Conservation (phyloP, 1,284 basidiomycete species). For the Cryptococcus sp. region DNA sequence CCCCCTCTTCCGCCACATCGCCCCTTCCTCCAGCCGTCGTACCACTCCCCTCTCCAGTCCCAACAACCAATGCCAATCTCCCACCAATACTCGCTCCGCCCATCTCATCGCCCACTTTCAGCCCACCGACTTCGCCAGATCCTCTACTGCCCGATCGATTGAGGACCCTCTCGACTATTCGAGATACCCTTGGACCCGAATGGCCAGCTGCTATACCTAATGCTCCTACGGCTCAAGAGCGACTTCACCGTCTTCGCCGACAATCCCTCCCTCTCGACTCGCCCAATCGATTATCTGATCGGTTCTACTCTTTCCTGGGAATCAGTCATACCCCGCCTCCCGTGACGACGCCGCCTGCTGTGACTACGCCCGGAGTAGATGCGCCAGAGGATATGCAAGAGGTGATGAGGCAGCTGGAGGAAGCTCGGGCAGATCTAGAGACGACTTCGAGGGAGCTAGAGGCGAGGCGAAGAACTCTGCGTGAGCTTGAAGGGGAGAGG, state of each 20-base stretch:
- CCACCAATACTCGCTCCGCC: neutral
- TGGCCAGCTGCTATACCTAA: slow-evolving; percentile 13
- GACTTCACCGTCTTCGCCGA: slow-evolving; percentile 15
- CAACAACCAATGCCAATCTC: too few species aligned
- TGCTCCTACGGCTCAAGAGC: slow-evolving; percentile 9
- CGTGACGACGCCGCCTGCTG: neutral
- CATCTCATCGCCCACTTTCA: neutral
- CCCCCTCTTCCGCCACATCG: too few species aligned
- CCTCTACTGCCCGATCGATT: slow-evolving; percentile 18
- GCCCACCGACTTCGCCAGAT: neutral
- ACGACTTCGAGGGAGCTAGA: slow-evolving; percentile 12
- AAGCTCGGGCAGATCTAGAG: neutral
- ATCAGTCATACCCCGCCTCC: neutral
- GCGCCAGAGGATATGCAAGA: neutral
- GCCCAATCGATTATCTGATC: neutral
- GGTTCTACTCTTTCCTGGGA: neutral
- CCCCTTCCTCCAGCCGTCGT: neutral
- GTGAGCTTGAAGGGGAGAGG: slow-evolving; percentile 1
- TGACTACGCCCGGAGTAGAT: neutral
- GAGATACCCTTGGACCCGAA: slow-evolving; percentile 24
- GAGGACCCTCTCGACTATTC: slow-evolving; percentile 26
- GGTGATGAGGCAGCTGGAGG: neutral
- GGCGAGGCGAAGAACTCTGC: slow-evolving; percentile 8
- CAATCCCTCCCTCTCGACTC: slow-evolving; percentile 8
- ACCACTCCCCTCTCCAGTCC: neutral